Evolutionary conservation across 2,329 filamentous ascomycete genomes (phyloP), one percentile per base, ranked within the genome.

Genomic region (Biscogniauxia mediterranea): DNA sequence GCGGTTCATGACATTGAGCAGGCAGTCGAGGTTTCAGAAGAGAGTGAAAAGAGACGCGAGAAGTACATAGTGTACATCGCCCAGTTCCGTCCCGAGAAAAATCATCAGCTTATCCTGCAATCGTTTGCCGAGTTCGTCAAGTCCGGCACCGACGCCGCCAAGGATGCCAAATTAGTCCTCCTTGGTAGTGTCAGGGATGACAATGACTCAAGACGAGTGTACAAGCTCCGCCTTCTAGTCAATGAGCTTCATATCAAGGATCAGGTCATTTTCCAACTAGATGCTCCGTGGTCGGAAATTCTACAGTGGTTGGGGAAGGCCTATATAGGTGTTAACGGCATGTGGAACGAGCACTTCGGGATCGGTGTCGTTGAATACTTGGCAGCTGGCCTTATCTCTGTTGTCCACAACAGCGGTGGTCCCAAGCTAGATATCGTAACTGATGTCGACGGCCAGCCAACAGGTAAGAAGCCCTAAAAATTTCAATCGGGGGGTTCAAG

Each of bases 321-420:
- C 3, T 94, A 87, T 19, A 85, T 99, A 1, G 95, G 95, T 55
- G 93, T 96, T 28, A 99, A 99, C 70, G 92, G 91, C 71, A 99
- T 99, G 95, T 99, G 95, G 94, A 98, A 97, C 74, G 95, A 99
- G 79, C 95, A 99, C 76, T 99, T 99, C 74, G 95, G 95, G 21
- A 99, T 99, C 61, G 95, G 95, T 1, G 93, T 98, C 17, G 95
- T 99, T 50, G 95, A 99, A 80, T 99, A 98, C 73, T 93, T 98
- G 74, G 95, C 95, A 3, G 95, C 95, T 0, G 95, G 95, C 1
- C 80, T 99, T 61, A 93, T 99, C 60, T 88, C 90, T 5, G 93
- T 99, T 0, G 95, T 98, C 8, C 95, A 99, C 71, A 83, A 97
- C 75, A 95, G 91, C 56, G 95, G 94, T 8, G 95, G 95, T 0